Base-by-base conservation (phyloP, 768 basidiomycete genomes). In the Leccinum incarnatum region DNA sequence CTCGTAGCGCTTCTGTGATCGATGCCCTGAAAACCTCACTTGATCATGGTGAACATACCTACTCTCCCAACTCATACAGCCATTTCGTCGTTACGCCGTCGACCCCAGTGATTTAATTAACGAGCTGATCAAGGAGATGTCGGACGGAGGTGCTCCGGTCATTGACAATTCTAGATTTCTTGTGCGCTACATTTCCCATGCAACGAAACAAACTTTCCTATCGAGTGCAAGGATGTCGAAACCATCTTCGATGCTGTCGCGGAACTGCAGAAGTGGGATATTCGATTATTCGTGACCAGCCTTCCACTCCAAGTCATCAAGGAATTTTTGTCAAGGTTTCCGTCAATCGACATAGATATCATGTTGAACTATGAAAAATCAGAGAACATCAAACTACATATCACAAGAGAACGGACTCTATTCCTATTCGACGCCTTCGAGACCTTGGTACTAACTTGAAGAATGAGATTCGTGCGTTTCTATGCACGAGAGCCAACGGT, bases 1-100 rank as follows among this genome's bases (percentile, higher is more conserved):
- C 14, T 29, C 14, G 9, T 14, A 66, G 65, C 1, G 45, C 69
- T 25, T 64, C 51, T 2, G 60, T 67, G 15, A 67, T 69, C 17
- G 52, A 63, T 0, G 11, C 21, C 34, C 47, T 62, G 17, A 37
- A 27, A 8, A 17, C 5, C 4, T 19, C 30, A 1, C 29, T 54
- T 4, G 11, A 37, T 2, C 57, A 57, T 12, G 57, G 32, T 10
- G 55, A 63, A 8, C 17, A 4, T 63, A 52, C n/a, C 29, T 29
- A 9, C 29, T 2, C n/a, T 58, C 51, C 5, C 68, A 68, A 32
- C 27, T 61, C 0, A 21, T 70, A 5, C 57, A 46, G 8, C 37
- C 54, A 21, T 36, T 2, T 8, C 0, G 3, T 21, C 29, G 29
- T 29, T 29, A 29, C 29, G 29, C 9, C 29, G 9, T 29, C 29